Base-by-base conservation (phyloP, 108 stramenopile genomes). In the Pseudonitzschia multistriata region DNA sequence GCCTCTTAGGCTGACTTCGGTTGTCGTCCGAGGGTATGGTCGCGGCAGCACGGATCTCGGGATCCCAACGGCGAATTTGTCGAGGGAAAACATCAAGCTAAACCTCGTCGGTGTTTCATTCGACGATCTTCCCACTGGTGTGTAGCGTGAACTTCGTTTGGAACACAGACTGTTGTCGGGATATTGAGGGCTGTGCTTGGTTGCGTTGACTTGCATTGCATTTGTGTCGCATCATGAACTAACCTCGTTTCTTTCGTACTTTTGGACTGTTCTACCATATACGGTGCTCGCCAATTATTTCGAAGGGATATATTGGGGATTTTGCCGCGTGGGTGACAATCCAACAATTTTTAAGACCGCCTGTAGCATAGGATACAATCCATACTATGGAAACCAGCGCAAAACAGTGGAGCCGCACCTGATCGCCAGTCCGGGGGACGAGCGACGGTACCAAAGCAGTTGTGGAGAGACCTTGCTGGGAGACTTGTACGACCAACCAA, bases 21-120 rank as follows among this genome's bases (percentile, higher is more conserved):
- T 60, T 30, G 91, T 92, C 3, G 85, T 90, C 10, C 54, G 79
- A 17, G 95, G 95, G 10, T 97, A 82, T 64, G 89, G 92, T 13
- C 77, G 96, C 33, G 96, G 93, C 11, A 81, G 81, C 61, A 83
- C 79, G 57, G 93, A 97, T 67, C 85, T 97, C 27, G 96, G 96
- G 1, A 95, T 97, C 45, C 96, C 96, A 11, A 97, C 96, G 11
- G 96, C 96, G 50, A 96, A 96, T 68, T 57, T 91, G 31, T 70
- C 70, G 59, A 35, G 49, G 30, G 55, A 72, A 8, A 66, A 63
- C 11, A 47, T 48, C 73, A 80, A 49, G 19, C 21, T 19, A 3
- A 67, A 65, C 30, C 49, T 48, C 49, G 74, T 62, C 8, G 53
- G 49, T 29, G 81, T 78, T 6, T 72, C 75, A 47, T 88, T 90